Percentiles rank a stretch among this genome's conserved stretches.
These are phyloP conservation scores for Graphilbum ipis-grandicollis DNA, from an alignment of 2,329 filamentous ascomycete species.

Conservation along the genomic window DNA sequence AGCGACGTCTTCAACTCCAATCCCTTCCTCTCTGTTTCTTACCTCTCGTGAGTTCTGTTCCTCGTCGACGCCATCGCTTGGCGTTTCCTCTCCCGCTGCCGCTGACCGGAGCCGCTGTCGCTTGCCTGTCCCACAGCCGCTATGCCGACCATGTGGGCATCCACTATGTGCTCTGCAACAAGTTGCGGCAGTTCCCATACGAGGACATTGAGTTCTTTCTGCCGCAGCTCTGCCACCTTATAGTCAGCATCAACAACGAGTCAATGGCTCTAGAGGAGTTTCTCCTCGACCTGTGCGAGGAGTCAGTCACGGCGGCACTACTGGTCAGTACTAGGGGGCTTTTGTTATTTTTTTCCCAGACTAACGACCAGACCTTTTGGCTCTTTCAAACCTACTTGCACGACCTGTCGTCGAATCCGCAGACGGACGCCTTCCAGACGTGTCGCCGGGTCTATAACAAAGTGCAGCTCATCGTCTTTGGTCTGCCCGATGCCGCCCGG, in stretches of 20 bases:
- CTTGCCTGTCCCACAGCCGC: conserved; percentile 35
- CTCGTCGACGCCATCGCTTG: too few species aligned
- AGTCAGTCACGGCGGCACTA: conserved; percentile 69
- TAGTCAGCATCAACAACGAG: conserved; percentile 79
- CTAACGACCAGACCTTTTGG: conserved; percentile 77
- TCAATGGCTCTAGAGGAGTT: conserved; percentile 85
- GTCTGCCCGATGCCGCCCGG: conserved; percentile 48
- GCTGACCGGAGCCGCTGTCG: not conserved
- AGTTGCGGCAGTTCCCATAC: conserved; percentile 76
- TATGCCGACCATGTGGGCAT: conserved; percentile 84
- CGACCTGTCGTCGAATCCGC: conserved; percentile 59
- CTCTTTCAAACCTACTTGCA: conserved; percentile 77
- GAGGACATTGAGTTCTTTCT: conserved; percentile 89
- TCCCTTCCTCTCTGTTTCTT: conserved; percentile 74
- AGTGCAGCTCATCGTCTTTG: conserved; percentile 76
- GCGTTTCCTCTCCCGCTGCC: too few species aligned
- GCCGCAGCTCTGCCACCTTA: conserved; percentile 71
- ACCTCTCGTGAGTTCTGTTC: conserved; percentile 51
- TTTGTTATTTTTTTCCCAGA: not conserved
- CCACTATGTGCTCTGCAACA: conserved; percentile 76
- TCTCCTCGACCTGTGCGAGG: conserved; percentile 68
- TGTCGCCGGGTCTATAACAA: conserved; percentile 76
- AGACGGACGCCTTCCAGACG: conserved; percentile 63
- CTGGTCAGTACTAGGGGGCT: conserved; percentile 41
- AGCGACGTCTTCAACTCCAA: conserved; percentile 88